Evolutionary conservation across 73 alveolate species (phyloP).

Genomic region (Uronychia setigera): DNA sequence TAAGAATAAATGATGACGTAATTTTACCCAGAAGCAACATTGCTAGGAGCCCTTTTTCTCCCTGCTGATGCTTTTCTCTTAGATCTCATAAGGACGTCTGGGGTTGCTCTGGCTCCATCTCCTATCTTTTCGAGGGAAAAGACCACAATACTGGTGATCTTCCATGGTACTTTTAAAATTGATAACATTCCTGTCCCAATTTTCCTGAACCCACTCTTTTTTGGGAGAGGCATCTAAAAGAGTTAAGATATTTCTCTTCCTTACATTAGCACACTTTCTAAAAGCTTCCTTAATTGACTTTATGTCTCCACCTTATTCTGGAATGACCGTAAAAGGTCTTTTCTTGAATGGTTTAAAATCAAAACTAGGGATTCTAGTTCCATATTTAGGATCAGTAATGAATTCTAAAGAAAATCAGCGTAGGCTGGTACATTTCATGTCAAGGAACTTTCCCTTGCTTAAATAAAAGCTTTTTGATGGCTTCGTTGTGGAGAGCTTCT

Average conservation of each 20-base stretch:
- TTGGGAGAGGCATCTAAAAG: conserved; percentile 8
- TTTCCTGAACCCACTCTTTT: neutral
- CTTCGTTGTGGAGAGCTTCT: conserved; percentile 9
- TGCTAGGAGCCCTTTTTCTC: neutral
- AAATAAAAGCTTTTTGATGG: conserved; percentile 29
- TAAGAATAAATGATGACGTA: conserved; percentile 16
- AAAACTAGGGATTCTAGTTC: conserved; percentile 26
- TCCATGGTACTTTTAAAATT: conserved; percentile 49
- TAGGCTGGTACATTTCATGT: conserved; percentile 4
- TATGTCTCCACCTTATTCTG: conserved; percentile 35
- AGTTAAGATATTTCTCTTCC: conserved; percentile 3
- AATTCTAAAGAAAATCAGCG: neutral
- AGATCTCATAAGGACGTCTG: conserved; percentile 18
- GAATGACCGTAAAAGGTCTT: conserved; percentile 26
- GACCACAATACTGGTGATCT: conserved; percentile 32
- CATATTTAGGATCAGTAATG: conserved; percentile 36
- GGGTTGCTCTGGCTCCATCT: conserved; percentile 45
- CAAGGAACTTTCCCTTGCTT: conserved; percentile 35
- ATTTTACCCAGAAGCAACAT: neutral
- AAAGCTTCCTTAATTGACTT: conserved; percentile 21
- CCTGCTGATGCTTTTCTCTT: neutral
- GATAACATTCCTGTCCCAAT: conserved; percentile 39
- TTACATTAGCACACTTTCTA: neutral
- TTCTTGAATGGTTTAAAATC: conserved; percentile 20
- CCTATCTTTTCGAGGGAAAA: conserved; percentile 57